Base-by-base conservation (phyloP, 129 eudicot genomes). In the Artemisia argyi region DNA sequence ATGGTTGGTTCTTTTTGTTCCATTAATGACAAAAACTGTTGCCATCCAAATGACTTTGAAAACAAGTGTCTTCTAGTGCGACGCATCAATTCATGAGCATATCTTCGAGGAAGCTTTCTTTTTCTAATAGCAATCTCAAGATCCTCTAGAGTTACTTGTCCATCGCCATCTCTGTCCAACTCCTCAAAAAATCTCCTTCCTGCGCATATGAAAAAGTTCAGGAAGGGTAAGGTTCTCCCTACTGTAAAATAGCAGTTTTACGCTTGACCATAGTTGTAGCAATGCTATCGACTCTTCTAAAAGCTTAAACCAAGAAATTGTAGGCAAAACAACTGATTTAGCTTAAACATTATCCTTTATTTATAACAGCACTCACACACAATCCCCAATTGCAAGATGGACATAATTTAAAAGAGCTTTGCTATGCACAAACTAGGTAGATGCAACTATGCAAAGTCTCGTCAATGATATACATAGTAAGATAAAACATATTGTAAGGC, bases 1-100 rank as follows among this genome's bases (percentile, higher is more conserved):
- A 94, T 94, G 44, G 96, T 94, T 22, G 99, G 91, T 79, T 94
- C 99, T 66, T 87, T 94, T 78, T 94, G 99, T 77, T 94, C 99
- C 99, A 94, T 94, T 67, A 94, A 82, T 70, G 93, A 84, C 76
- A 88, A 69, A 72, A 94, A 94, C 78, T 94, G 97, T 73, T 88
- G 88, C 99, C 97, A 90, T 57, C 99, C 99, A 75, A 94, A 90
- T 2, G 99, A 94, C 74, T 94, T 94, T 14, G 99, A 86, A 78
- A 94, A 94, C 57, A 94, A 76, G 76, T 90, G 96, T 69, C 99
- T 75, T 78, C 89, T 84, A 20, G 97, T 78, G 42, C 99, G 97
- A 46, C 85, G 87, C 93, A 94, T 85, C 64, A 94, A 72, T 50
- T 94, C 99, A 71, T 70, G 82, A 56, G 99, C 99, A 75, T 94